phyloP scores from a whole-genome alignment of 1,139 yeast species.

The Torulaspora globosa region DNA sequence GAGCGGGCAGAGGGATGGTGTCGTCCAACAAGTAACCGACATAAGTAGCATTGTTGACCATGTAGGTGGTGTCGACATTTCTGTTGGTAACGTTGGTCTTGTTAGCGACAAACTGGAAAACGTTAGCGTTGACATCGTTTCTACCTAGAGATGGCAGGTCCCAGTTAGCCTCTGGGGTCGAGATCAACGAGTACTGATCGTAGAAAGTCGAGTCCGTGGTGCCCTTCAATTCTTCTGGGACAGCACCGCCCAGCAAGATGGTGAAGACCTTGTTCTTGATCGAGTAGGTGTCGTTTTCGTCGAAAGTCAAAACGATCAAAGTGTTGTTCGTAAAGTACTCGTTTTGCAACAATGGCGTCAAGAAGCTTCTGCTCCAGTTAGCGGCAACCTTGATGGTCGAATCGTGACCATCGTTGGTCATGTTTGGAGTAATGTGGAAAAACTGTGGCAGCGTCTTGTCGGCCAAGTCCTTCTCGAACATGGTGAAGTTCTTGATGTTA shows the following conservation, averaged over 20 bases:
- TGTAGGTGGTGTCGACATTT: conserved; percentile 39
- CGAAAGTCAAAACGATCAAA: conserved; percentile 45
- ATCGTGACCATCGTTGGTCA: conserved; percentile 50
- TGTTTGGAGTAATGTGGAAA: conserved; percentile 48
- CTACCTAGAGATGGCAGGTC: conserved; percentile 46
- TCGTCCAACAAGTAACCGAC: conserved; percentile 41
- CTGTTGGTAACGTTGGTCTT: conserved; percentile 37
- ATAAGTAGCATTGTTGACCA: conserved; percentile 41
- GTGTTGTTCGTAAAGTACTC: conserved; percentile 45
- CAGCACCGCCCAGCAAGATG: conserved; percentile 44
- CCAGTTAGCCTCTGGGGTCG: conserved; percentile 48
- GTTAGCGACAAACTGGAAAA: conserved; percentile 42
- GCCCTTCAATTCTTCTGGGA: conserved; percentile 41
- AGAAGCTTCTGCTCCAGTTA: conserved; percentile 43
- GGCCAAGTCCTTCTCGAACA: conserved; percentile 41
- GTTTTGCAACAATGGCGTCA: conserved; percentile 42
- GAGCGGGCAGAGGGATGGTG: conserved; percentile 39
- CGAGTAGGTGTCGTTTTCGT: conserved; percentile 44
- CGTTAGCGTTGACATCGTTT: conserved; percentile 46
- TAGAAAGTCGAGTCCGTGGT: conserved; percentile 45
- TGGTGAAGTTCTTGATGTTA: conserved; percentile 45
- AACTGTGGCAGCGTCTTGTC: conserved; percentile 45
- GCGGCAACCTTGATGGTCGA: conserved; percentile 44
- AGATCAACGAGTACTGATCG: conserved; percentile 47
- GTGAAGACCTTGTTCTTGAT: conserved; percentile 44